Evolutionary conservation across 495 filamentous ascomycete genomes (phyloP).

Genomic region (Niebla homalea): DNA sequence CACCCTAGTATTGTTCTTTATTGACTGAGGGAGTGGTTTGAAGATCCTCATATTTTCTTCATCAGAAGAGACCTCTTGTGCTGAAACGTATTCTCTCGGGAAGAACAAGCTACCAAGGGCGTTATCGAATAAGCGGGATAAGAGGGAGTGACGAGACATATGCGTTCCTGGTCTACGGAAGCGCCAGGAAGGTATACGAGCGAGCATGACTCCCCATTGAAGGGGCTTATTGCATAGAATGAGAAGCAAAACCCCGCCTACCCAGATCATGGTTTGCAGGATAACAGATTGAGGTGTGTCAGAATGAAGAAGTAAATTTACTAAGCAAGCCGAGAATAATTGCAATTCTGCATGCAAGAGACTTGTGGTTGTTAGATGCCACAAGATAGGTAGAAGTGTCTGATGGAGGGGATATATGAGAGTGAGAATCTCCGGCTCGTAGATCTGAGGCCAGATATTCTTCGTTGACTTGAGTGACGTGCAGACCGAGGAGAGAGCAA

Average conservation of each 20-base stretch:
- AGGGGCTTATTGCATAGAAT: conserved; percentile 61
- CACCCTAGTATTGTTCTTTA: too few relatives aligned
- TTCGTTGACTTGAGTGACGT: neutral
- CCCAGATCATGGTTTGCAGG: conserved; percentile 71
- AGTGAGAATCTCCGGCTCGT: conserved; percentile 41
- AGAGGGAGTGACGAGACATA: too few relatives aligned
- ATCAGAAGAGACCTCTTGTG: too few relatives aligned
- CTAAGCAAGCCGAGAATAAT: conserved; percentile 65
- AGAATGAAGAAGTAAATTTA: conserved; percentile 70
- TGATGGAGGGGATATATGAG: conserved; percentile 80
- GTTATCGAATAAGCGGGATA: too few relatives aligned
- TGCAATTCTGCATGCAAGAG: conserved; percentile 77
- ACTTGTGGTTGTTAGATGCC: conserved; percentile 75
- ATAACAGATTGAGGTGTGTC: conserved; percentile 74
- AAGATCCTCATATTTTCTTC: too few relatives aligned
- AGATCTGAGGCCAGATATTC: neutral
- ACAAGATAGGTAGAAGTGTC: conserved; percentile 57
- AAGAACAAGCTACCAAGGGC: too few relatives aligned
- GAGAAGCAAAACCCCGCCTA: conserved; percentile 68
- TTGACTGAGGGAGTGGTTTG: too few relatives aligned
- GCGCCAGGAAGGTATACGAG: conserved; percentile 82
- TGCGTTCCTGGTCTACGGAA: conserved; percentile 35
- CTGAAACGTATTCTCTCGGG: too few relatives aligned
- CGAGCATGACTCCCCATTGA: conserved; percentile 74
- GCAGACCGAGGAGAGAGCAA: conserved; percentile 15